Conservation (phyloP, 768 basidiomycete species). For the Psilocybe azurescens region DNA sequence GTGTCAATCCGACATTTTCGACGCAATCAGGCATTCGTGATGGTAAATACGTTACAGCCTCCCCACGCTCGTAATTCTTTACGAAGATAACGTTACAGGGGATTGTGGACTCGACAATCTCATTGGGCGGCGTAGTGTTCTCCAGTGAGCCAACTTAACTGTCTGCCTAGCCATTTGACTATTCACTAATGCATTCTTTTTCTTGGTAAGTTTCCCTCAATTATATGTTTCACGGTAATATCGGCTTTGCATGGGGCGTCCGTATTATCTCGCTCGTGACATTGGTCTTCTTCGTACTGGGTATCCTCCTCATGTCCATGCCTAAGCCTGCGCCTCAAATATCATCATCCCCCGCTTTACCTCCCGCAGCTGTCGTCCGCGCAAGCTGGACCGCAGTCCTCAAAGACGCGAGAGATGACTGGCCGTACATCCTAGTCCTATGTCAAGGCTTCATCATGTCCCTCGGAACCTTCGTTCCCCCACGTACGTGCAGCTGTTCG, state of each 20-base stretch:
- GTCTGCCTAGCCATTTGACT: too few relatives aligned
- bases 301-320: constrained; percentile 7
- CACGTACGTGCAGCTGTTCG: constrained; percentile 15
- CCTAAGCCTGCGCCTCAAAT: not conserved
- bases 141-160: constrained; percentile 26
- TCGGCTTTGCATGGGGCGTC: constrained; percentile 15
- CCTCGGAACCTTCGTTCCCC: constrained; percentile 15
- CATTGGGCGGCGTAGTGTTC: constrained; percentile 33
- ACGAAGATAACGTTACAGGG: constrained; percentile 16
- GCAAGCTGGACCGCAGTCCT: not conserved
- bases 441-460: constrained; percentile 5
- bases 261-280: constrained; percentile 6
- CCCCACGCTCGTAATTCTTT: not conserved
- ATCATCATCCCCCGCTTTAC: not conserved
- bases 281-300: constrained; percentile 6
- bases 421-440: constrained; percentile 7
- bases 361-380: not conserved
- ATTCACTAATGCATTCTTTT: not conserved
- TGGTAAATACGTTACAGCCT: constrained; percentile 5
- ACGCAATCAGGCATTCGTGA: constrained; percentile 35
- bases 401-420: not conserved
- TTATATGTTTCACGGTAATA: constrained; percentile 10
- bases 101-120: constrained; percentile 44
- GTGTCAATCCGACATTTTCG: constrained; percentile 26
- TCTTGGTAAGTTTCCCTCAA: constrained; percentile 6